Conservation (phyloP, 2,329 filamentous ascomycete genomes). For the Colletotrichum graminicola region DNA sequence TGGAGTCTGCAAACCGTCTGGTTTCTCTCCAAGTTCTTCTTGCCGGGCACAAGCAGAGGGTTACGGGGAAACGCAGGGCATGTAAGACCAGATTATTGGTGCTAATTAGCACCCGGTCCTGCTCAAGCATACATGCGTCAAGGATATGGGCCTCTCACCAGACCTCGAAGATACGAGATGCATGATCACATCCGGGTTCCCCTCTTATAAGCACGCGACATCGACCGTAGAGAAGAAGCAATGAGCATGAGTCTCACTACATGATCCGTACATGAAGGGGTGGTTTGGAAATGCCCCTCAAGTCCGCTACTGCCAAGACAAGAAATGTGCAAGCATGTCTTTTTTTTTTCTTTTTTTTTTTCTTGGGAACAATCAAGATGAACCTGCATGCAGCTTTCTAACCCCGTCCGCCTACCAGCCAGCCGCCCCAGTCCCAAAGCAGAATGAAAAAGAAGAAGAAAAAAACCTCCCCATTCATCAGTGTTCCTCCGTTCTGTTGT, state of each 20-base stretch:
- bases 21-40: not conserved
- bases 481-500: slow-evolving; percentile 37
- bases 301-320: not conserved
- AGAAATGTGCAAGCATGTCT: slow-evolving; percentile 5
- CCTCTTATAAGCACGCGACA: too few relatives aligned
- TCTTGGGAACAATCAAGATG: slow-evolving; percentile 18
- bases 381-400: slow-evolving; percentile 40
- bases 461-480: slow-evolving; percentile 21
- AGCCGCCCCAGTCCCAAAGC: slow-evolving; percentile 32
- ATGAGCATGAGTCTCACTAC: too few relatives aligned
- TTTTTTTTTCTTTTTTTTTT: not conserved
- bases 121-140: not conserved
- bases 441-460: slow-evolving; percentile 26
- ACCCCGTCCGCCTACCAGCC: slow-evolving; percentile 27
- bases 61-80: too few relatives aligned
- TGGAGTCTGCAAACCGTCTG: not conserved
- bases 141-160: not conserved
- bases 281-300: too few relatives aligned
- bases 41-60: not conserved
- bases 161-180: not conserved
- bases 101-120: not conserved
- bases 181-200: not conserved
- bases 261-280: not conserved
- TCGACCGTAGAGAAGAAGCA: not conserved
- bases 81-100: not conserved